Percentiles rank a stretch among this genome's conserved stretches.
Conservation (phyloP, 345 rosid genomes). For the Atalantia buxifolia region DNA sequence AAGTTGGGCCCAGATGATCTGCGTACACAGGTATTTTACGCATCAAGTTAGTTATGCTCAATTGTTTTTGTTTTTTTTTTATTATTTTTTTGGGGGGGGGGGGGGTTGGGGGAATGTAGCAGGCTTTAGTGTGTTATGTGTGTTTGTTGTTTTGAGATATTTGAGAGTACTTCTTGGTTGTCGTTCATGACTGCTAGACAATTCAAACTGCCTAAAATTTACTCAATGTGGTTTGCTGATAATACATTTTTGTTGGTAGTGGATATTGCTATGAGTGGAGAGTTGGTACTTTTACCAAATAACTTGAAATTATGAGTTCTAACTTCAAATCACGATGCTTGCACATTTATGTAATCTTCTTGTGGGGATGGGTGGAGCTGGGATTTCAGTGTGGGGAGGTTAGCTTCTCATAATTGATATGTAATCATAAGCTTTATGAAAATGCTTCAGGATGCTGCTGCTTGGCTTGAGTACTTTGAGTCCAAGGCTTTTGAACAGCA, state of each 20-base stretch:
- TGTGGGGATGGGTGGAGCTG: background rate
- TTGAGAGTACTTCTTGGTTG: background rate
- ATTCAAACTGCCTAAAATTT: background rate
- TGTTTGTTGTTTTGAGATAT: background rate
- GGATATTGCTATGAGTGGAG: background rate
- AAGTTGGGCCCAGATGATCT: slow-evolving; percentile 97
- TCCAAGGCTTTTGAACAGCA: slow-evolving; percentile 98
- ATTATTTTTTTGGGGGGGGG: background rate
- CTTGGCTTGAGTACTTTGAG: slow-evolving; percentile 99
- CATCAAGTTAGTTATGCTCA: slow-evolving; percentile 3
- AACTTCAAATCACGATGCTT: background rate
- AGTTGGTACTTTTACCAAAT: background rate
- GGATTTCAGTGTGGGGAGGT: background rate
- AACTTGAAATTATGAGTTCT: background rate
- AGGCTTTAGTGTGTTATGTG: background rate
- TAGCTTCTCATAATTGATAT: background rate
- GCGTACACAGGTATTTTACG: slow-evolving; percentile 81
- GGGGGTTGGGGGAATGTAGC: background rate
- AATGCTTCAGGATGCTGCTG: slow-evolving; percentile 92
- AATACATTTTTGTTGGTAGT: background rate
- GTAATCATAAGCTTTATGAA: slow-evolving; percentile 7
- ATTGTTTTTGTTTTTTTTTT: background rate
- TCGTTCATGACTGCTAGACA: background rate
- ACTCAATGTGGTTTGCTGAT: background rate
- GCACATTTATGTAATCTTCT: background rate